phyloP scores from a whole-genome alignment of 2,329 filamentous ascomycete genomes.

The Fonsecaea pedrosoi region DNA sequence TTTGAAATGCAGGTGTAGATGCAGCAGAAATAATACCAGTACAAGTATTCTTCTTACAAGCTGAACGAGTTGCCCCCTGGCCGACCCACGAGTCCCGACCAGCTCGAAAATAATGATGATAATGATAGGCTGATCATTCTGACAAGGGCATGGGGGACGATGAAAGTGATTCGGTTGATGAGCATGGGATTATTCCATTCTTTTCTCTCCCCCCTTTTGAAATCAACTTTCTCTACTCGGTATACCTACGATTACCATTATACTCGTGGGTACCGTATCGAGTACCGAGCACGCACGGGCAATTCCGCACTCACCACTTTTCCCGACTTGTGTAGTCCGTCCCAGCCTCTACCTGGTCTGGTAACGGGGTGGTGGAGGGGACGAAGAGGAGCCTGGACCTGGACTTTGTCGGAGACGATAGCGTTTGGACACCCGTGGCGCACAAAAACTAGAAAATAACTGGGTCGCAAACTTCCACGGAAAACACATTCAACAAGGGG shows the following conservation, averaged over 20 bases:
- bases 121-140: constrained; percentile 1
- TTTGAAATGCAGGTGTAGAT: no score
- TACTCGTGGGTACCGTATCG: no score
- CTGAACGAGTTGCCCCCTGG: no score
- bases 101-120: neutral
- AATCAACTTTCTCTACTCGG: neutral
- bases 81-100: no score
- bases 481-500: neutral
- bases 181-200: no score
- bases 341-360: neutral
- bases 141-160: neutral
- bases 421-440: neutral
- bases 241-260: no score
- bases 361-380: neutral
- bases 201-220: neutral
- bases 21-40: neutral
- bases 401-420: neutral
- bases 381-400: no score
- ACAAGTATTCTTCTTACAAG: neutral
- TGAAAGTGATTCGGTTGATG: neutral
- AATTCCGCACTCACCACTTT: neutral
- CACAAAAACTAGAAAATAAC: neutral
- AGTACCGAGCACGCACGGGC: neutral
- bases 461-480: neutral
- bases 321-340: no score